Evolutionary conservation across 2,329 filamentous ascomycete genomes (phyloP).

Genomic region (Karstenula rhodostoma): DNA sequence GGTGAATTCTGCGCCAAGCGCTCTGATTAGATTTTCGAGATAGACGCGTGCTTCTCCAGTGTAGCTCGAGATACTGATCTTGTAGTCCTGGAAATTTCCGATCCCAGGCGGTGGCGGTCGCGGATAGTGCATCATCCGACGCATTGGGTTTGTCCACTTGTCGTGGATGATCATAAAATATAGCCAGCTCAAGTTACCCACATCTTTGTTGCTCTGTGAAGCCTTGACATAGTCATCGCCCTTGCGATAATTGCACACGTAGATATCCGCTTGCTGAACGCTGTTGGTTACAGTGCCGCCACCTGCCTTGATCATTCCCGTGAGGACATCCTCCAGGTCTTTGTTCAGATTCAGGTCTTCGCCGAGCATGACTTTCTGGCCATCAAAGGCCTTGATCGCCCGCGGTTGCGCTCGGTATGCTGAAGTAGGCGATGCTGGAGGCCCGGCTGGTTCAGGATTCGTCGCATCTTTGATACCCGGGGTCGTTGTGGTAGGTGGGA

Average conservation of each 20-base stretch:
- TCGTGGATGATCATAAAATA: constrained; percentile 91
- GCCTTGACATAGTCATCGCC: constrained; percentile 80
- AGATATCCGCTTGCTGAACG: constrained; percentile 78
- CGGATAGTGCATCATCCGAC: constrained; percentile 88
- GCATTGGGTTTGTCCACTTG: constrained; percentile 84
- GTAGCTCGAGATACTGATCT: constrained; percentile 94
- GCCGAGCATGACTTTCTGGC: constrained; percentile 79
- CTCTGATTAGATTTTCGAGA: constrained; percentile 87
- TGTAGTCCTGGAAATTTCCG: constrained; percentile 76
- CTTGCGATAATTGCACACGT: constrained; percentile 86
- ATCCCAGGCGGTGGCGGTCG: constrained; percentile 76
- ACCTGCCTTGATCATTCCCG: constrained; percentile 73
- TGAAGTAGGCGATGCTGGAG: constrained; percentile 25
- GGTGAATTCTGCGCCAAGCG: constrained; percentile 86
- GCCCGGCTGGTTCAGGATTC: constrained; percentile 40
- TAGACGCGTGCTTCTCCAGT: constrained; percentile 93
- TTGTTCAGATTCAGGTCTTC: constrained; percentile 74
- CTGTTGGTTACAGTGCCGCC: constrained; percentile 73
- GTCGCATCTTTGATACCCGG: constrained; percentile 45
- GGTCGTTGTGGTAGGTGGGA: constrained; percentile 58
- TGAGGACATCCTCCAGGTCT: constrained; percentile 72
- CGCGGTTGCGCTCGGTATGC: constrained; percentile 35
- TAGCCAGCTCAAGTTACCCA: constrained; percentile 93
- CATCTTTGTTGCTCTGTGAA: constrained; percentile 78
- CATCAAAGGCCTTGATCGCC: constrained; percentile 71